Evolutionary conservation across 495 filamentous ascomycete genomes (phyloP), one percentile per base, ranked within the genome.

Genomic region (Symbiotaphrina buchneri): DNA sequence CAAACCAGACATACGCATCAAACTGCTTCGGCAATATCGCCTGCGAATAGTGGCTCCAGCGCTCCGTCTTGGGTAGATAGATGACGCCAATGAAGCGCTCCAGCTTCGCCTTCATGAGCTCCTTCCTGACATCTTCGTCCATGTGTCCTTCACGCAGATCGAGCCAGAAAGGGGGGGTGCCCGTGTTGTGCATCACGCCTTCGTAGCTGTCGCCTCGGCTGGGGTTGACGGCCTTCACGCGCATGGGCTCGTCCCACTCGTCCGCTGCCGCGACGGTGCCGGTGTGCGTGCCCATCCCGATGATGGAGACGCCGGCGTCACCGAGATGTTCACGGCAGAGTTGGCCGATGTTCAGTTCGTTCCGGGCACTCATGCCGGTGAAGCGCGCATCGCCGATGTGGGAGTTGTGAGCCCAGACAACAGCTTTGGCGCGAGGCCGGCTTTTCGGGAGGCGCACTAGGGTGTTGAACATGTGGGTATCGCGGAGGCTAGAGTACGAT

Each of bases 391-490:
- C 64, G n/a, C 65, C 64, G 28, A 65, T 48, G 28, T 68, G 65
- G 17, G 61, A 67, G 39, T 68, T 71, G 36, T 69, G 65, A 33
- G 61, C 65, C 65, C 65, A 69, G 1, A 69, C 57, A 17, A 71
- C 48, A 2, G 59, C 65, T 28, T 65, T 67, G 18, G 49, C 34
- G 3, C 46, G 42, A 20, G 34, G 13, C 23, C 49, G 51, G 14
- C 56, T 54, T 23, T 58, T 44, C 17, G 67, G 39, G 3, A 64
- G 36, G 4, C 61, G 55, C 3, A 39, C 34, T 18, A 71, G 45
- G 1, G 65, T 65, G 5, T 65, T 49, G 31, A 68, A 64, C 63
- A 68, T 68, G 39, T 71, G 65, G 4, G 47, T 48, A 43, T 68
- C 65, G 6, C 65, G 57, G 31, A 66, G 43, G 28, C n/a, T n/a